Conservation (phyloP, 306 rosid genomes). For the Amphicarpaea edgeworthii region DNA sequence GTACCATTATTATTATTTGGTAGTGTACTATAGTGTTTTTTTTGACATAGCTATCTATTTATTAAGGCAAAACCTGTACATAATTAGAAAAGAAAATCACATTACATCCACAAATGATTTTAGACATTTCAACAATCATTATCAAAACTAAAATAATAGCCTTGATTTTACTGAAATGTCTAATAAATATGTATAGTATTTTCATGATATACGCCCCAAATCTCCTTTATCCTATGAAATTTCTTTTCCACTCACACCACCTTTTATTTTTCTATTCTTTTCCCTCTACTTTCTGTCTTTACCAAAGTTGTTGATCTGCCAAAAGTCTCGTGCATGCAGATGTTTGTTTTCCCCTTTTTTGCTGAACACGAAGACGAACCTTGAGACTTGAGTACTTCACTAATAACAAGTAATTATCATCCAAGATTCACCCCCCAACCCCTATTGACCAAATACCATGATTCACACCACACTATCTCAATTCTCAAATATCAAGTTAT, state of each 20-base stretch:
- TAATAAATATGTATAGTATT: background rate
- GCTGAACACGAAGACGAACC: conserved; percentile 33
- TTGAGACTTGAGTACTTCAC: conserved; percentile 41
- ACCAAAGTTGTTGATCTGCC: conserved; percentile 51
- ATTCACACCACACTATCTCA: conserved; percentile 30
- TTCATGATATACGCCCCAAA: conserved; percentile 10
- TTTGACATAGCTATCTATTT: background rate
- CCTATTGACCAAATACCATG: conserved; percentile 9
- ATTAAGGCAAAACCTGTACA: background rate
- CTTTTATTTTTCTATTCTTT: conserved; percentile 36
- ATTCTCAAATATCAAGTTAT: conserved; percentile 1
- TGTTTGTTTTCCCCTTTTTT: conserved; percentile 37
- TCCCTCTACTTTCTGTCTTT: conserved; percentile 45
- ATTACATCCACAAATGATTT: conserved; percentile 7
- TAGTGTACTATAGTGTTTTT: conserved; percentile 16
- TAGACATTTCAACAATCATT: background rate
- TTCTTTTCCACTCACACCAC: conserved; percentile 10
- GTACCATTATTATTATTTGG: conserved; percentile 21
- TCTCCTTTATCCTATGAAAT: conserved; percentile 11
- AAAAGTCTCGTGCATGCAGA: conserved; percentile 48
- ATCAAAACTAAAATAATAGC: background rate
- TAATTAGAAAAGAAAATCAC: background rate
- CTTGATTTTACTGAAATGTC: conserved; percentile 14
- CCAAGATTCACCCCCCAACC: conserved; percentile 10
- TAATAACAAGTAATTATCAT: conserved; percentile 1